Base-by-base conservation (phyloP, 345 rosid species). In the Murraya paniculata region DNA sequence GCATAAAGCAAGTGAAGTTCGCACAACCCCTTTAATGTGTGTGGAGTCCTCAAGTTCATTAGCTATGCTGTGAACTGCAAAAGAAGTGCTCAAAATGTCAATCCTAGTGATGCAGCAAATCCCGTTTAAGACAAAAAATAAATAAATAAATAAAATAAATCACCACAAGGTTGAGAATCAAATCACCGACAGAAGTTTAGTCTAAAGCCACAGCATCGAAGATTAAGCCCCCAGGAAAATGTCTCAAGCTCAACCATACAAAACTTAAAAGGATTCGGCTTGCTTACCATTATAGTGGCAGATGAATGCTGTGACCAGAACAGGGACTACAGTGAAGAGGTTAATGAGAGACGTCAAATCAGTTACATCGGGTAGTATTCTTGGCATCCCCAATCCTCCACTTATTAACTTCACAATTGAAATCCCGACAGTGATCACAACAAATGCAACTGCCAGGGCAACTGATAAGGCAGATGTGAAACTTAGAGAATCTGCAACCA, bases 261-360 rank as follows among this genome's bases (percentile, higher is more conserved):
- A 19, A 71, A 9, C 33, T 56, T 30, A 18, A 56, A 24, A 31
- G 11, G 50, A 45, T 45, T 22, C 35, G 1, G 10, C 73, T 48
- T 31, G 57, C 82, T 57, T 91, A 95, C 97, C 97, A 50, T 96
- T 92, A 74, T 86, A 94, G 82, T 94, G 99, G 82, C 98, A 94
- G 77, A 94, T 91, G 72, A 74, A 94, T 31, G 99, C 97, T 50
- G 93, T 94, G 84, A 94, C 97, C 71, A 96, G 91, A 77, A 96
- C 93, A 5, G 98, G 99, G 67, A 89, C 97, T 14, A 88, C 92
- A 0, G 98, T 96, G 89, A 96, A 96, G 85, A 96, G 87, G 25
- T 85, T 91, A 90, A 91, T 88, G 79, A 91, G 81, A 18, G 99
- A 96, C 31, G 92, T 36, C 84, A 92, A 28, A 85, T 94, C 91